phyloP scores from a whole-genome alignment of 805 yeast genomes.

The Suhomyces canberraensis region DNA sequence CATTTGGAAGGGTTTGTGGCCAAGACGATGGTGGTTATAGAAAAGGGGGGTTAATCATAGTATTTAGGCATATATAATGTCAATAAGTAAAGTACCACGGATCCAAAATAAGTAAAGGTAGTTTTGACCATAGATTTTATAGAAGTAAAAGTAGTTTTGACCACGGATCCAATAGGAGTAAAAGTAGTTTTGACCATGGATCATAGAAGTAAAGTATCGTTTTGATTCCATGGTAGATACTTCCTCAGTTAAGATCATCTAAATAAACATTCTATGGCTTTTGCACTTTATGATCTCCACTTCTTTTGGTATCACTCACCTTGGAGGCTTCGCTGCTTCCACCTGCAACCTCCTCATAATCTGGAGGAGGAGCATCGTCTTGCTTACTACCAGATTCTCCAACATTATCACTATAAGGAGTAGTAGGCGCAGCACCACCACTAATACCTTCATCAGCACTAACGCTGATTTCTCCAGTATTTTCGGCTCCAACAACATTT shows the following conservation, averaged over 20 bases:
- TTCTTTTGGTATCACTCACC: conserved; percentile 9
- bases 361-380: conserved; percentile 15
- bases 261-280: conserved; percentile 2
- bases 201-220: too few relatives aligned
- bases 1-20: conserved; percentile 95
- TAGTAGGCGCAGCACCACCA: not conserved
- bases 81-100: too few relatives aligned
- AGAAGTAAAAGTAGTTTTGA: too few relatives aligned
- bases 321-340: conserved; percentile 1
- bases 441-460: not conserved
- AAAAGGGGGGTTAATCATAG: conserved; percentile 22
- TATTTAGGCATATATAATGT: not conserved
- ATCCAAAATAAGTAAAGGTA: too few relatives aligned
- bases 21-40: conserved; percentile 75
- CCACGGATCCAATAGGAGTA: too few relatives aligned
- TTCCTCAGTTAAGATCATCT: too few relatives aligned
- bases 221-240: too few relatives aligned
- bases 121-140: too few relatives aligned
- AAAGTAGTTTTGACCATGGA: too few relatives aligned
- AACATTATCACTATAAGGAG: not conserved
- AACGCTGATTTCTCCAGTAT: not conserved
- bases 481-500: conserved; percentile 1
- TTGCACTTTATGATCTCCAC: conserved; percentile 34
- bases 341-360: conserved; percentile 24
- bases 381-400: not conserved